phyloP scores from a whole-genome alignment of 192 early-diverging fungal genomes.

The Powellomyces hirtus region DNA sequence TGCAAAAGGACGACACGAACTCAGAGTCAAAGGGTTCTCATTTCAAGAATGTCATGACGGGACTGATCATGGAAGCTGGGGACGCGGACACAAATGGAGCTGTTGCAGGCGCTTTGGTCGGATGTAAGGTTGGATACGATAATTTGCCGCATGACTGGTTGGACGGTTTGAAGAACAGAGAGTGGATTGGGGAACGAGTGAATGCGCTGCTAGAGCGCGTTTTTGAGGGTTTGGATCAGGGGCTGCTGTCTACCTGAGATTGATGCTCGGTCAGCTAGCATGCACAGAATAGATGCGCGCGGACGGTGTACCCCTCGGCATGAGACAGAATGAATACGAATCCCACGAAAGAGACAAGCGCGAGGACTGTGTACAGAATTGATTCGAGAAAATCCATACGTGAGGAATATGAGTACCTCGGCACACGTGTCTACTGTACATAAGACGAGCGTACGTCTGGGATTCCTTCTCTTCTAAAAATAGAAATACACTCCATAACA shows the following conservation, averaged over 20 bases:
- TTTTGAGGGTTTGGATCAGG: background rate
- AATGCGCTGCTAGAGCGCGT: slow-evolving; percentile 11
- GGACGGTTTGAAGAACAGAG: slow-evolving; percentile 34
- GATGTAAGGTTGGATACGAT: slow-evolving; percentile 43
- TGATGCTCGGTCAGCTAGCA: background rate
- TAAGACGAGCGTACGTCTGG: no score
- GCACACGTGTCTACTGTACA: no score
- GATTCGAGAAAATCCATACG: no score
- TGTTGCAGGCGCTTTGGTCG: slow-evolving; percentile 53
- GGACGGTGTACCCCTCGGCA: background rate
- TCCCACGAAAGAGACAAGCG: no score
- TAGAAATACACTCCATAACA: no score
- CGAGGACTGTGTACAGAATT: background rate
- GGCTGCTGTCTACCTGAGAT: background rate
- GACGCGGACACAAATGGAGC: slow-evolving; percentile 61
- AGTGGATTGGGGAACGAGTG: slow-evolving; percentile 35
- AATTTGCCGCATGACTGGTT: slow-evolving; percentile 50
- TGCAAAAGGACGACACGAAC: slow-evolving; percentile 6
- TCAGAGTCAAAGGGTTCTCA: slow-evolving; percentile 11
- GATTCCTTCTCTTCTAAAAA: no score
- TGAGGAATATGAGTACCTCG: no score
- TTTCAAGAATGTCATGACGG: slow-evolving; percentile 45
- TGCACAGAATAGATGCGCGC: background rate
- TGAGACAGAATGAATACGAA: background rate
- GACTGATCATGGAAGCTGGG: slow-evolving; percentile 50